phyloP scores from a whole-genome alignment of 805 yeast species.

The Barnettozyma salicaria region DNA sequence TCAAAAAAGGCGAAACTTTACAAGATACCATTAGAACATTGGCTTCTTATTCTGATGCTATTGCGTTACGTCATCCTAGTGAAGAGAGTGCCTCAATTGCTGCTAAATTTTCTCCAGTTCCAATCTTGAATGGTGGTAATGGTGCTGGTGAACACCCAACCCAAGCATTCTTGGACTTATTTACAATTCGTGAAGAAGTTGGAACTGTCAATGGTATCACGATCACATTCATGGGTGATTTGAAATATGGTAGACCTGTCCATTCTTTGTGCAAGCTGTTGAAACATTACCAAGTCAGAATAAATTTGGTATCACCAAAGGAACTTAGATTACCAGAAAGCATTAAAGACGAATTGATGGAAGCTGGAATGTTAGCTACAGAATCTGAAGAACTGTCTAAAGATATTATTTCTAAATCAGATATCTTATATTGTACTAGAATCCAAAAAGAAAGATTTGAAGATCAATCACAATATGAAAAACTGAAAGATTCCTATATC shows the following conservation, averaged over 20 bases:
- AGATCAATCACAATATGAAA: slow-evolving; percentile 68
- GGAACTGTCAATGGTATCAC: slow-evolving; percentile 98
- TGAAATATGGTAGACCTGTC: slow-evolving; percentile 97
- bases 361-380: slow-evolving; percentile 60
- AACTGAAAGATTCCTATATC: slow-evolving; percentile 84
- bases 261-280: slow-evolving; percentile 90
- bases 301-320: slow-evolving; percentile 86
- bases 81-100: slow-evolving; percentile 91
- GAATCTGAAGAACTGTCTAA: slow-evolving; percentile 78
- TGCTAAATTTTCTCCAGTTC: slow-evolving; percentile 94
- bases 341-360: slow-evolving; percentile 58
- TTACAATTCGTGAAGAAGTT: slow-evolving; percentile 97
- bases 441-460: slow-evolving; percentile 95
- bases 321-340: slow-evolving; percentile 80
- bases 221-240: slow-evolving; percentile 97
- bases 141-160: slow-evolving; percentile 98
- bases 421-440: slow-evolving; percentile 95
- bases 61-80: slow-evolving; percentile 93
- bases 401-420: slow-evolving; percentile 82
- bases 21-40: slow-evolving; percentile 94
- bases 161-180: slow-evolving; percentile 94
- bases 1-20: slow-evolving; percentile 95
- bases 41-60: slow-evolving; percentile 94
- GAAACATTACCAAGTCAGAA: slow-evolving; percentile 86
- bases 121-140: slow-evolving; percentile 96